A percentile compares a stretch with the other conserved stretches of the same genome.
phyloP scores from a whole-genome alignment of 2,329 filamentous ascomycete species.

The Colletotrichum sp. region DNA sequence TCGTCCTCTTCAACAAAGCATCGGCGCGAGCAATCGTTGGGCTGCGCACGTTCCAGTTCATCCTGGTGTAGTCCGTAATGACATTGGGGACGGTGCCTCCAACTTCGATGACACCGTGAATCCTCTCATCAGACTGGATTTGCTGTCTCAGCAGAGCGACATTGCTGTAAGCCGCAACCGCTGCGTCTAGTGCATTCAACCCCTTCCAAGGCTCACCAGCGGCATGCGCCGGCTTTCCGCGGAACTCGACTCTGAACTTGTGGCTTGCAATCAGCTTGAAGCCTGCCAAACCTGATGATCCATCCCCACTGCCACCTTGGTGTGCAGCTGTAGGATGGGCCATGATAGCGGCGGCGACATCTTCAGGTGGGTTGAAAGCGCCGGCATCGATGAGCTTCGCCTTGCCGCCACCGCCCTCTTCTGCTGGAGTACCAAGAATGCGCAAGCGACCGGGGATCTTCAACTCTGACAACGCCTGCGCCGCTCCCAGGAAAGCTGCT shows the following conservation, averaged over 20 bases:
- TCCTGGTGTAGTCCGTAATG: conserved; percentile 41
- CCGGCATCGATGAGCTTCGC: conserved; percentile 36
- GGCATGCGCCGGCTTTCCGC: conserved; percentile 38
- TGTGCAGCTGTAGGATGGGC: conserved; percentile 15
- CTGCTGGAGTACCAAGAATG: conserved; percentile 47
- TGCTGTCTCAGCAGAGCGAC: conserved; percentile 43
- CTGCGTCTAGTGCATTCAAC: conserved; percentile 42
- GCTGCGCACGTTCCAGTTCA: conserved; percentile 44
- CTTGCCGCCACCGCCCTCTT: conserved; percentile 49
- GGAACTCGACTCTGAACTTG: conserved; percentile 36
- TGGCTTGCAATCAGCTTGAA: conserved; percentile 35
- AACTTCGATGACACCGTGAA: conserved; percentile 40
- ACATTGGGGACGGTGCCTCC: conserved; percentile 43
- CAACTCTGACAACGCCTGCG: conserved; percentile 34
- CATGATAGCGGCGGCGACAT: conserved; percentile 44
- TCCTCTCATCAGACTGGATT: conserved; percentile 37
- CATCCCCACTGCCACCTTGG: not conserved
- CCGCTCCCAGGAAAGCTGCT: conserved; percentile 43
- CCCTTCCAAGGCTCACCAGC: conserved; percentile 41
- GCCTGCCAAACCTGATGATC: conserved; percentile 27
- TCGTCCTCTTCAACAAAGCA: conserved; percentile 33
- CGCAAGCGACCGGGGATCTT: conserved; percentile 38
- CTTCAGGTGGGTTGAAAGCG: conserved; percentile 28
- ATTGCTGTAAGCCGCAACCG: conserved; percentile 37
- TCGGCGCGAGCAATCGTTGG: conserved; percentile 33